Evolutionary conservation across 1,284 basidiomycete species (phyloP).

Genomic region (Mycosarcoma maydis): DNA sequence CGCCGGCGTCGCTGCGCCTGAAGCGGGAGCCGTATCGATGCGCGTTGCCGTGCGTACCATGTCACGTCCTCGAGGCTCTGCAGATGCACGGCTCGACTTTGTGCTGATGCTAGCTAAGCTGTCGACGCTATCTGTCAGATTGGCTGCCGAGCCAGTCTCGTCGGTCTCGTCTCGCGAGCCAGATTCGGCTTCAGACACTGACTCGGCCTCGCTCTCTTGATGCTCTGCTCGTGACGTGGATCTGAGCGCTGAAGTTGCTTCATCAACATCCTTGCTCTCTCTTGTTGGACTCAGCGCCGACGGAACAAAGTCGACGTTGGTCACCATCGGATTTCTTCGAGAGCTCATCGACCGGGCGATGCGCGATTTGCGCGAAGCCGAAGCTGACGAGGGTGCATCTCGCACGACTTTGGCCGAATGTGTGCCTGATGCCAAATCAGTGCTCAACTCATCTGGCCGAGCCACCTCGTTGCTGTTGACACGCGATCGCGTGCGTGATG

Average conservation of each 20-base stretch:
- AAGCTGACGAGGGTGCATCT: not conserved
- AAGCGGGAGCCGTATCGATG: conserved; percentile 8
- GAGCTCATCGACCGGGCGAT: conserved; percentile 16
- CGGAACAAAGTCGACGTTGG: conserved; percentile 21
- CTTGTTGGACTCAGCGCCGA: conserved; percentile 29
- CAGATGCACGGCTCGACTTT: conserved; percentile 7
- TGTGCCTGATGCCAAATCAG: not conserved
- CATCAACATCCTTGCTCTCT: conserved; percentile 21
- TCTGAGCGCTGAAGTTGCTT: not conserved
- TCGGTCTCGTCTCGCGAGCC: not conserved
- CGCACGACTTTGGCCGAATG: not conserved
- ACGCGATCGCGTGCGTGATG: conserved; percentile 11
- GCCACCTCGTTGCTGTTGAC: conserved; percentile 30
- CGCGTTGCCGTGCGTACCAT: conserved; percentile 42
- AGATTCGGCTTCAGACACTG: conserved; percentile 11
- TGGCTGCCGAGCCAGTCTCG: not conserved
- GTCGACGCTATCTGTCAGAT: conserved; percentile 26
- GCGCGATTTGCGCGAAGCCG: conserved; percentile 5
- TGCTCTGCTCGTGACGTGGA: not conserved
- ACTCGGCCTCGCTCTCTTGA: conserved; percentile 18
- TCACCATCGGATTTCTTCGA: conserved; percentile 1
- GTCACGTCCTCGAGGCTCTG: conserved; percentile 40
- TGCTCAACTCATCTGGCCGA: not conserved
- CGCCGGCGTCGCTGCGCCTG: conserved; percentile 6
- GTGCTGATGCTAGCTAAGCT: conserved; percentile 19